These are phyloP conservation scores for Talaromyces amestolkiae DNA, from an alignment of 2,329 filamentous ascomycete species.

Conservation along the genomic window DNA sequence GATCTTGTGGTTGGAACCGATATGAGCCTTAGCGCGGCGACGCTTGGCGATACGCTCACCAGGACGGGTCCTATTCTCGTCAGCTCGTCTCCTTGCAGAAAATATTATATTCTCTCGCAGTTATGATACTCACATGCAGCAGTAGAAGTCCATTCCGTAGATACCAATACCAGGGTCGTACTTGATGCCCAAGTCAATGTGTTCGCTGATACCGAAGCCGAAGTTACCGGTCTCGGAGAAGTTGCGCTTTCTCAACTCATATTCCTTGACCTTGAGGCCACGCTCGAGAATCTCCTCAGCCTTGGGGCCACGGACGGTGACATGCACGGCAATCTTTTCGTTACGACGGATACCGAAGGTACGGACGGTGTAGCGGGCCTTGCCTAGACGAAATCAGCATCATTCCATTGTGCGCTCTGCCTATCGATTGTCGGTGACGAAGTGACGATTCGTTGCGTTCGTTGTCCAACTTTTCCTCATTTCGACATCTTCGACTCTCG, in stretches of 20 bases:
- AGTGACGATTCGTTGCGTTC: neutral
- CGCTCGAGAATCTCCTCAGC: slow-evolving; percentile 99
- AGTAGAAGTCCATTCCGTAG: slow-evolving; percentile 99
- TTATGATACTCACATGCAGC: slow-evolving; percentile 76
- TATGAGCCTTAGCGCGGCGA: slow-evolving; percentile 79
- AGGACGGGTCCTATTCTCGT: slow-evolving; percentile 71
- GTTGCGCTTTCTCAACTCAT: slow-evolving; percentile 99
- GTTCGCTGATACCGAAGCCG: slow-evolving; percentile 99
- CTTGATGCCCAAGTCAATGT: slow-evolving; percentile 99
- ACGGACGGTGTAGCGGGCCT: slow-evolving; percentile 99
- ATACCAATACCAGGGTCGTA: slow-evolving; percentile 98
- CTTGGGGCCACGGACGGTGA: slow-evolving; percentile 98
- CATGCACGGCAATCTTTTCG: slow-evolving; percentile 99
- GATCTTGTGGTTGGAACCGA: slow-evolving; percentile 90
- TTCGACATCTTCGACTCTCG: neutral
- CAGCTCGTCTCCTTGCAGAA: neutral
- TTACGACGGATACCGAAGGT: slow-evolving; percentile 99
- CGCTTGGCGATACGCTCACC: slow-evolving; percentile 97
- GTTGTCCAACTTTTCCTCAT: neutral
- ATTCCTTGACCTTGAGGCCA: slow-evolving; percentile 99
- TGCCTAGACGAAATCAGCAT: slow-evolving; percentile 61
- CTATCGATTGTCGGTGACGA: neutral
- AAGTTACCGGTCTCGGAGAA: slow-evolving; percentile 99
- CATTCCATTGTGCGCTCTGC: neutral
- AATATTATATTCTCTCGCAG: neutral